Percentiles rank a stretch among this genome's conserved stretches.
Conservation (phyloP, 139 green algal species). For the Medakamo hakoo region DNA sequence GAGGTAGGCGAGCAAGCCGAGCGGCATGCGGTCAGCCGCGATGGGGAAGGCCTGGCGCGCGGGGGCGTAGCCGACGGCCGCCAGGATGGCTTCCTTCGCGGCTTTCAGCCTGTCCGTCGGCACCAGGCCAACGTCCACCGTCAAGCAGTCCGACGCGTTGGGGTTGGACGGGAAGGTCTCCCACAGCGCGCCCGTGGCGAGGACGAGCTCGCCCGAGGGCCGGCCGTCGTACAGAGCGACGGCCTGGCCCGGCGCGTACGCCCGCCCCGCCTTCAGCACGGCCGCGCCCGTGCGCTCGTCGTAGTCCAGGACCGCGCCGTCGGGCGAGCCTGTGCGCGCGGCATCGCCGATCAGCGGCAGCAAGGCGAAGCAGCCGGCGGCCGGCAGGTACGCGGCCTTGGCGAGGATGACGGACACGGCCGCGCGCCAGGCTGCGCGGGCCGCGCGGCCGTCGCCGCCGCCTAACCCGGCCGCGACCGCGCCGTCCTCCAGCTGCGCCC, state of each 20-base stretch:
- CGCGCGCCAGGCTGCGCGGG: slow-evolving; percentile 25
- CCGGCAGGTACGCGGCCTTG: slow-evolving; percentile 58
- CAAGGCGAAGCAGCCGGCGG: slow-evolving; percentile 76
- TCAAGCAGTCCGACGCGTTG: slow-evolving; percentile 36
- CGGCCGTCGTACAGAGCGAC: slow-evolving; percentile 55
- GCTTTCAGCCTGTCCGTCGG: slow-evolving; percentile 25
- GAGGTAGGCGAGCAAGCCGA: slow-evolving; percentile 80
- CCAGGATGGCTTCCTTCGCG: slow-evolving; percentile 52
- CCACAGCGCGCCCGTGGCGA: slow-evolving; percentile 56
- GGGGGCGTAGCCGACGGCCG: slow-evolving; percentile 34
- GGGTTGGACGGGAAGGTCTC: slow-evolving; percentile 28
- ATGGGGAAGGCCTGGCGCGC: slow-evolving; percentile 66
- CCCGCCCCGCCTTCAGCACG: neutral
- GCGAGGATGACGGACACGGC: slow-evolving; percentile 71
- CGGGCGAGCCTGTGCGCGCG: slow-evolving; percentile 32
- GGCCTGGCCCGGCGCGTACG: slow-evolving; percentile 25
- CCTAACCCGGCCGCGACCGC: neutral
- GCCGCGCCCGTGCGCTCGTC: slow-evolving; percentile 12
- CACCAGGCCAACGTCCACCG: slow-evolving; percentile 22
- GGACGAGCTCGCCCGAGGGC: slow-evolving; percentile 66
- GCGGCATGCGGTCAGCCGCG: slow-evolving; percentile 66
- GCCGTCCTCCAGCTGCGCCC: slow-evolving; percentile 9
- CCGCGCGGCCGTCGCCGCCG: neutral
- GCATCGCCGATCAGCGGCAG: slow-evolving; percentile 45
- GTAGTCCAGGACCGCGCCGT: slow-evolving; percentile 59